Base-by-base conservation (phyloP, 2,329 filamentous ascomycete genomes). In the Aspergillus pseudonomiae region DNA sequence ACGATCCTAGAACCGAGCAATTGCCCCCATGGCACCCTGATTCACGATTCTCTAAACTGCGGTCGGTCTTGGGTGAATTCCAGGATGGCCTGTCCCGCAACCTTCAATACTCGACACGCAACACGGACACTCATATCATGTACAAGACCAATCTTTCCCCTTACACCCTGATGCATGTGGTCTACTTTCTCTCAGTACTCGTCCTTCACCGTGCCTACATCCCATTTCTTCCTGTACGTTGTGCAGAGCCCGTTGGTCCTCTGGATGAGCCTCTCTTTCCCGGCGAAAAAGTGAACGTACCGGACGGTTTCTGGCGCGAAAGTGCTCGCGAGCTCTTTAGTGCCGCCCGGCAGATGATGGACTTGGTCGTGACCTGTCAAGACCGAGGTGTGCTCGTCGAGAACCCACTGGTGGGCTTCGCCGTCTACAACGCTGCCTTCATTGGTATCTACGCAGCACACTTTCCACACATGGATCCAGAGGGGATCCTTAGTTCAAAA, bases 181-280 rank as follows among this genome's bases (percentile, higher is more conserved):
- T 85, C 11, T 83, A 84, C 64, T 81, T 84, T 41, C 77, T 87
- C 9, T 86, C 83, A 45, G 81, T 83, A 41, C 83, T 87, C 55
- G 80, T 85, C 58, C 78, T 87, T 6, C 83, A 86, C 66, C 80
- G 85, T 60, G 81, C 86, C 60, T 86, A 86, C 65, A 74, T 87
- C 16, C 84, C 84, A 0, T 86, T 86, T 69, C 74, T 86, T 6
- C 83, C 85, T 1, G 74, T 86, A 52, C 78, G 79, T 21, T 81
- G 80, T 66, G 70, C 75, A 26, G 82, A 82, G 68, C 85, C 85
- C 2, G 71, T 80, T 52, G 85, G 85, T 2, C 85, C 85, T 0
- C 67, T 86, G 41, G 85, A 87, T 63, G 80, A 81, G 53, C 83
- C 83, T 2, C 64, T 77, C 2, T 81, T 84, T 55, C 74, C 80